These are phyloP conservation scores for Dysphania ambrosioides DNA, from an alignment of 148 eudicot species.

Conservation along the genomic window DNA sequence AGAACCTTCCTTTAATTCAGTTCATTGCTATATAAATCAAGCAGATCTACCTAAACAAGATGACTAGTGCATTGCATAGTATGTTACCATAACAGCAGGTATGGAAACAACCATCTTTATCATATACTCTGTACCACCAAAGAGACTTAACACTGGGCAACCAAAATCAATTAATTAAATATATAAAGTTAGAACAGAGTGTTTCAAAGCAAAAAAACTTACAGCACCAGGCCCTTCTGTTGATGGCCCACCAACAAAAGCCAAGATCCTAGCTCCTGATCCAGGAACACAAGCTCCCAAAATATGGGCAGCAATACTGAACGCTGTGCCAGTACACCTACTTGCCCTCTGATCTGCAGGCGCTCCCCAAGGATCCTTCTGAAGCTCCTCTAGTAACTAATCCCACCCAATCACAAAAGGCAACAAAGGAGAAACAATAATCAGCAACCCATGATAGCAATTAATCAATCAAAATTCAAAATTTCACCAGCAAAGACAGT, in stretches of 20 bases:
- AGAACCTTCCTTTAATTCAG: constrained; percentile 4
- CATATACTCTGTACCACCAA: no score
- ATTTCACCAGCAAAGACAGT: no score
- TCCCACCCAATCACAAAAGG: constrained; percentile 14
- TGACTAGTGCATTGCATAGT: no score
- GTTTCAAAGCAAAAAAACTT: constrained; percentile 38
- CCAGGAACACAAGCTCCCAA: constrained; percentile 96
- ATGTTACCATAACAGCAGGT: no score
- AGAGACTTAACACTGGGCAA: no score
- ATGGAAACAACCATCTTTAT: no score
- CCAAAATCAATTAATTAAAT: no score
- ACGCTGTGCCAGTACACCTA: constrained; percentile 88
- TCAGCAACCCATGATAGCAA: not conserved
- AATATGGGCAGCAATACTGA: constrained; percentile 86
- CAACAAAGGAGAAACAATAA: constrained; percentile 1
- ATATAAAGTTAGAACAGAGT: not conserved
- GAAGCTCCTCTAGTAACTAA: constrained; percentile 95
- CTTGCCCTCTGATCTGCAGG: constrained; percentile 78
- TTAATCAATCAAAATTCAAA: not conserved
- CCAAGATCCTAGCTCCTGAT: constrained; percentile 89
- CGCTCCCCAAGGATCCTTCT: constrained; percentile 94
- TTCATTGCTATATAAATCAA: no score
- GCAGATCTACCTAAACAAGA: no score
- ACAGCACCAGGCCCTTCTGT: constrained; percentile 97
- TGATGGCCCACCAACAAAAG: constrained; percentile 90